Conservation (phyloP, 2,329 filamentous ascomycete genomes). For the Stachybotrys elegans region DNA sequence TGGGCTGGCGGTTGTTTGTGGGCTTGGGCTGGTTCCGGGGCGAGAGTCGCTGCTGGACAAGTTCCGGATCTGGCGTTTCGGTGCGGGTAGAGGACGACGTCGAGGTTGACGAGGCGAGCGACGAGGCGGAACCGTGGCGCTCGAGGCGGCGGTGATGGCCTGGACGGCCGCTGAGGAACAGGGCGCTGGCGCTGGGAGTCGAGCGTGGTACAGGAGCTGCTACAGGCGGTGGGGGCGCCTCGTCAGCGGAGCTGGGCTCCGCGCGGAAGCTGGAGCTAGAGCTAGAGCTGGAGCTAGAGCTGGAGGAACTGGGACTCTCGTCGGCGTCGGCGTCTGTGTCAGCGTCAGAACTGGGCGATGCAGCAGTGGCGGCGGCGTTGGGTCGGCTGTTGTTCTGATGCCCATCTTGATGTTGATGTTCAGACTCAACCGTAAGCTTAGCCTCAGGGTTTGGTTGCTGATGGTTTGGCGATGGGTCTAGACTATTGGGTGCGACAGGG, state of each 20-base stretch:
- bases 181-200: neutral
- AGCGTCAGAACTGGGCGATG: too few relatives aligned
- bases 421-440: too few relatives aligned
- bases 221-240: neutral
- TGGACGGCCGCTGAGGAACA: slow-evolving; percentile 3
- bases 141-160: slow-evolving; percentile 12
- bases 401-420: too few relatives aligned
- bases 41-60: too few relatives aligned
- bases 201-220: neutral
- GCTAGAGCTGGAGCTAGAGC: slow-evolving; percentile 4
- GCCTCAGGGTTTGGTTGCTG: too few relatives aligned
- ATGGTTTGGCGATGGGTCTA: too few relatives aligned
- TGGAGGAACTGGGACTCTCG: slow-evolving; percentile 2
- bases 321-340: neutral
- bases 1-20: too few relatives aligned
- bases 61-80: neutral
- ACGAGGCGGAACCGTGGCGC: slow-evolving; percentile 13
- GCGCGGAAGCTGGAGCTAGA: slow-evolving; percentile 14
- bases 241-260: slow-evolving; percentile 11
- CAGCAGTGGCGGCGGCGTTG: too few relatives aligned
- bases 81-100: slow-evolving; percentile 4
- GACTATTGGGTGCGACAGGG: too few relatives aligned
- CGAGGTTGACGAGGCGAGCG: slow-evolving; percentile 15
- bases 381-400: too few relatives aligned
- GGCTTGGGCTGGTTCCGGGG: too few relatives aligned